Evolutionary conservation across 2,329 filamentous ascomycete species (phyloP), one percentile per base, ranked within the genome.

Genomic region (Aspergillus glaucus): DNA sequence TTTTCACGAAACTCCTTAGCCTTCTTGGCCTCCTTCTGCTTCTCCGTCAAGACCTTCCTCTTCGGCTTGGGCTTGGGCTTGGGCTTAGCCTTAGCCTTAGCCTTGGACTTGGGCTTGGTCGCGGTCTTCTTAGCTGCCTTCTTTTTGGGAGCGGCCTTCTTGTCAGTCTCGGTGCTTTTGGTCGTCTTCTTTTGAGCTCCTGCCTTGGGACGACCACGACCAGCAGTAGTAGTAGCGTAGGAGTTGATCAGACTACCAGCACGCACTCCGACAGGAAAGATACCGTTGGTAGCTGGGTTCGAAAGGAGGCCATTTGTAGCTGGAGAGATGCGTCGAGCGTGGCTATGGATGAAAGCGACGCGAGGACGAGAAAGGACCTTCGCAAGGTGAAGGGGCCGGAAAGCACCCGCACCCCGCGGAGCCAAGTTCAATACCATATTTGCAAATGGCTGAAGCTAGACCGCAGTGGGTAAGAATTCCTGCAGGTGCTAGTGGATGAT

Each of bases 391-490:
- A 68, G 53, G 46, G 56, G 60, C 42, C 59, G 65, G 45, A 68
- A 57, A 45, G 62, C 54, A 52, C 58, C 55, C 45, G 61, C 58
- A 47, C 60, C 62, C 40, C 66, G 62, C 48, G 57, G 59, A 47
- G 60, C 59, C 32, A 66, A 52, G 48, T 60, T 62, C 21, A 63
- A 55, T 58, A 60, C 54, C 68, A 71, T 71, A 24, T 47, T 51
- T 32, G 46, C 42, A 19, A 30, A 26, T 22, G 19, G 19, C 22
- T 15, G 17, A 41, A 48, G 36, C 30, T 43, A 50, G 30, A 41
- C 34, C 32, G 44, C 37, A 50, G 45, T 30, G 7, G 26, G 43
- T 17, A 30, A 36, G n/a, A 4, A 7, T 19, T 19, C 12, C 36
- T 39, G 36, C 36, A 39, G 12, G 15, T 19, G 15, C 26, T 30